phyloP scores from a whole-genome alignment of 306 rosid species.

The Comarum palustre region DNA sequence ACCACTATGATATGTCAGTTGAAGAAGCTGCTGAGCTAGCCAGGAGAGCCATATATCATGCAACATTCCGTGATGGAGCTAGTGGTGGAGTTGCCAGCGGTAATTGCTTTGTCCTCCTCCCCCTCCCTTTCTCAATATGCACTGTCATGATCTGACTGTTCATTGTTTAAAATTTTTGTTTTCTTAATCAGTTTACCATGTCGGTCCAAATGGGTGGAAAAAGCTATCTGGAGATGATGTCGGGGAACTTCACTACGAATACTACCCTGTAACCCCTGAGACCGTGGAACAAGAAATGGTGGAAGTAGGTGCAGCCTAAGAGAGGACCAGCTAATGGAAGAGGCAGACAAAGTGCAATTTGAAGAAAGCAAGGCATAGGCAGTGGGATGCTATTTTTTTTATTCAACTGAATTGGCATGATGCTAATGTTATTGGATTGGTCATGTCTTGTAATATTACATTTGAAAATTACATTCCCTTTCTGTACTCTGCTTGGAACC shows the following conservation, averaged over 20 bases:
- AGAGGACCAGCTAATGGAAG: not conserved
- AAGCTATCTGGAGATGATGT: constrained; percentile 87
- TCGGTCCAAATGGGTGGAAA: constrained; percentile 85
- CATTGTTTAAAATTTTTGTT: constrained; percentile 11
- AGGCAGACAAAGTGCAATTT: not conserved
- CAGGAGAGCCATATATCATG: constrained; percentile 84
- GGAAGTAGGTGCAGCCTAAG: constrained; percentile 61
- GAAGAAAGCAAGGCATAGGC: constrained; percentile 5
- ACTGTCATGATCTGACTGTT: not conserved
- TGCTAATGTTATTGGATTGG: not conserved
- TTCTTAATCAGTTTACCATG: constrained; percentile 56
- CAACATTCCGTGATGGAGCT: constrained; percentile 94
- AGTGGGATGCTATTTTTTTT: not conserved
- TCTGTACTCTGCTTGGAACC: not conserved
- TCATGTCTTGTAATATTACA: not conserved
- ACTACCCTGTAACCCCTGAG: constrained; percentile 64
- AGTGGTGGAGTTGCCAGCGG: constrained; percentile 99
- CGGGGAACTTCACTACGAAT: constrained; percentile 78
- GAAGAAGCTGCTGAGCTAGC: constrained; percentile 91
- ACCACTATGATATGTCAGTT: constrained; percentile 65
- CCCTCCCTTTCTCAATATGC: not conserved
- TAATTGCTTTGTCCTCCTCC: constrained; percentile 22
- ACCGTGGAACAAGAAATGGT: constrained; percentile 91
- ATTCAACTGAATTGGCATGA: not conserved
- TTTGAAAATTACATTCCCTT: not conserved